Evolutionary conservation across 202 grass and related monocot genomes (phyloP).

Genomic region (Schoenoplectus tabernaemontani): DNA sequence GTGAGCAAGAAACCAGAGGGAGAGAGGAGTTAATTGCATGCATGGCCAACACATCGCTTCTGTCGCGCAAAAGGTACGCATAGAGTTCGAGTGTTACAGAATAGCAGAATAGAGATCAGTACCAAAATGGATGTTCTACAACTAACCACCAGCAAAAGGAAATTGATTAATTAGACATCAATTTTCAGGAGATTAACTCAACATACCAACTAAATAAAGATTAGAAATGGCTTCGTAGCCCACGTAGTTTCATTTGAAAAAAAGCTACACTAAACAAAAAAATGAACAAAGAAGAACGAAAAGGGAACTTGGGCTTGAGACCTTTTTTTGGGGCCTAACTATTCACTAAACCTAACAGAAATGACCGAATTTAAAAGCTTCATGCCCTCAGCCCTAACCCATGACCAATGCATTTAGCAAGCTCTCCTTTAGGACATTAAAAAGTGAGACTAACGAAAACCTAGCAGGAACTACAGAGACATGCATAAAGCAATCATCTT

Average conservation of each 20-base stretch:
- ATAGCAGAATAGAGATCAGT: constrained; percentile 5
- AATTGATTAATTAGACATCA: constrained; percentile 16
- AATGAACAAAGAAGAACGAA: constrained; percentile 10
- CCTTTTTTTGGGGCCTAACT: constrained; percentile 16
- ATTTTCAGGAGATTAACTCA: not conserved
- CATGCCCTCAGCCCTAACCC: constrained; percentile 24
- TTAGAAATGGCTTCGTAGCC: not conserved
- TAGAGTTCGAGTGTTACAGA: constrained; percentile 3
- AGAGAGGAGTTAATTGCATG: constrained; percentile 12
- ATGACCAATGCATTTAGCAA: constrained; percentile 16
- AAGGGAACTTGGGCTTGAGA: not conserved
- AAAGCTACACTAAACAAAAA: not conserved
- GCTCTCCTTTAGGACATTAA: not conserved
- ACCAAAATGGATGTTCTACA: constrained; percentile 1
- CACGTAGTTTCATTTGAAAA: constrained; percentile 3
- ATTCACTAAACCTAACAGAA: constrained; percentile 27
- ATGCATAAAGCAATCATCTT: not conserved
- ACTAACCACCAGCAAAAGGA: not conserved
- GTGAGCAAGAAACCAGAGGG: not conserved
- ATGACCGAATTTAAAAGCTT: constrained; percentile 21
- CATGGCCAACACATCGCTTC: constrained; percentile 16
- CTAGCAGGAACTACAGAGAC: not conserved
- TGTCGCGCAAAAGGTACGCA: constrained; percentile 16
- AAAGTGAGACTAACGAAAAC: constrained; percentile 12
- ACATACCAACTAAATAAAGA: not conserved